These are phyloP conservation scores for Periconia sp. DNA, from an alignment of 2,329 filamentous ascomycete species.

Conservation along the genomic window DNA sequence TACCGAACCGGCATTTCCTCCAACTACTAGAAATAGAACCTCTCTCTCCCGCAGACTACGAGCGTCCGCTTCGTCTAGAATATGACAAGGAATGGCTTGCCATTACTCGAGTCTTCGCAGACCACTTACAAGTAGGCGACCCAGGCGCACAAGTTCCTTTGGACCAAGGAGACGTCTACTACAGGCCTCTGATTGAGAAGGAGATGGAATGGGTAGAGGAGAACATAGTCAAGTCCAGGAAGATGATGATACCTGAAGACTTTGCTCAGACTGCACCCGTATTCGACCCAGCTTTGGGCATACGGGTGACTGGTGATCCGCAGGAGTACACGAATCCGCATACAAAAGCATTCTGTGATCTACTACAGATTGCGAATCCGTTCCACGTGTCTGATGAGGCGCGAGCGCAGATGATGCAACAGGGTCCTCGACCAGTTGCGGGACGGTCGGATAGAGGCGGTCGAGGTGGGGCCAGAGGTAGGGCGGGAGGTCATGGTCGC, in stretches of 20 bases:
- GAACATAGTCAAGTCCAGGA: slow-evolving; percentile 68
- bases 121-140: slow-evolving; percentile 63
- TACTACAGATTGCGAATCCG: slow-evolving; percentile 78
- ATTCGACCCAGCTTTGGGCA: slow-evolving; percentile 64
- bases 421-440: slow-evolving; percentile 35
- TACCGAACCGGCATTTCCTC: slow-evolving; percentile 79
- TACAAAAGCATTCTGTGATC: slow-evolving; percentile 78
- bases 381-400: slow-evolving; percentile 78
- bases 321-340: slow-evolving; percentile 87
- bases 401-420: slow-evolving; percentile 42
- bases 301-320: slow-evolving; percentile 68
- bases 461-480: slow-evolving; percentile 30
- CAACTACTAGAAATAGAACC: slow-evolving; percentile 69
- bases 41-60: slow-evolving; percentile 25
- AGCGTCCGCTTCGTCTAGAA: slow-evolving; percentile 65
- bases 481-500: slow-evolving; percentile 29
- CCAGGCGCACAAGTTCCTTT: slow-evolving; percentile 58
- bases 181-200: slow-evolving; percentile 69
- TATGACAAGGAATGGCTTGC: slow-evolving; percentile 97
- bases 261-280: slow-evolving; percentile 78
- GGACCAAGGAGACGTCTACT: slow-evolving; percentile 72
- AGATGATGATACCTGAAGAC: slow-evolving; percentile 75
- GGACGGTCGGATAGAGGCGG: slow-evolving; percentile 33
- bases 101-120: slow-evolving; percentile 82
- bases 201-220: slow-evolving; percentile 82